Evolutionary conservation across 345 rosid species (phyloP).

Genomic region (Hypericum androsaemum): DNA sequence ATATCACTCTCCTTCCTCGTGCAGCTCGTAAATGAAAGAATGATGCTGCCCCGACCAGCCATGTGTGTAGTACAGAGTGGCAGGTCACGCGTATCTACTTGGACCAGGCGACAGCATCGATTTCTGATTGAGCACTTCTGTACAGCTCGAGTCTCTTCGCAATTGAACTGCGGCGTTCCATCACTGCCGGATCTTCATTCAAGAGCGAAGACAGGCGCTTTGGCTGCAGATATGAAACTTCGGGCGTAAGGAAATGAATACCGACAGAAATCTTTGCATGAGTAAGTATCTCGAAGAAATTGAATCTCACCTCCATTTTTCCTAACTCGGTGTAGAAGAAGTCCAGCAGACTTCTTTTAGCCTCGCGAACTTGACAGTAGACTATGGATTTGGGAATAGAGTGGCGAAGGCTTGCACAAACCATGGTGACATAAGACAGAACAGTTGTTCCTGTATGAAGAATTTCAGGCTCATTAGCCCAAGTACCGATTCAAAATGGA

Average conservation of each 20-base stretch:
- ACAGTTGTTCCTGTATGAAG: conserved; percentile 68
- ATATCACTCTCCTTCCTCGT: too few species aligned
- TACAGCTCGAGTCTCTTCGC: conserved; percentile 86
- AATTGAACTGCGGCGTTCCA: conserved; percentile 83
- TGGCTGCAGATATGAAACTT: conserved; percentile 37
- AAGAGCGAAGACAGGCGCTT: conserved; percentile 66
- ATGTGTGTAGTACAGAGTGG: background rate
- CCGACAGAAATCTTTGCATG: too few species aligned
- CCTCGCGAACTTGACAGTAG: conserved; percentile 98
- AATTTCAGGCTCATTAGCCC: background rate
- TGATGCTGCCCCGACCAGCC: conserved; percentile 10
- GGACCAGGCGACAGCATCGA: conserved; percentile 95
- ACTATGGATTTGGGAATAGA: conserved; percentile 93
- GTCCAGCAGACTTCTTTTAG: conserved; percentile 84
- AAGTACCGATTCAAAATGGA: too few species aligned
- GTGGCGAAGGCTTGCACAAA: conserved; percentile 73
- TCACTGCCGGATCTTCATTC: conserved; percentile 94
- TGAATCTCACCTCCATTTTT: conserved; percentile 60
- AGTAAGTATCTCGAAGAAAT: too few species aligned
- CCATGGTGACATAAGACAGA: conserved; percentile 87
- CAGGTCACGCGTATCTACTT: conserved; percentile 31
- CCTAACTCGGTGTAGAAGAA: conserved; percentile 90
- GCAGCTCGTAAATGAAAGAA: conserved; percentile 22
- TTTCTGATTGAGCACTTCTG: conserved; percentile 83
- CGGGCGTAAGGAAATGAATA: too few species aligned